These are phyloP conservation scores for Coniophora puteana DNA, from an alignment of 1,284 basidiomycete genomes.

Conservation along the genomic window DNA sequence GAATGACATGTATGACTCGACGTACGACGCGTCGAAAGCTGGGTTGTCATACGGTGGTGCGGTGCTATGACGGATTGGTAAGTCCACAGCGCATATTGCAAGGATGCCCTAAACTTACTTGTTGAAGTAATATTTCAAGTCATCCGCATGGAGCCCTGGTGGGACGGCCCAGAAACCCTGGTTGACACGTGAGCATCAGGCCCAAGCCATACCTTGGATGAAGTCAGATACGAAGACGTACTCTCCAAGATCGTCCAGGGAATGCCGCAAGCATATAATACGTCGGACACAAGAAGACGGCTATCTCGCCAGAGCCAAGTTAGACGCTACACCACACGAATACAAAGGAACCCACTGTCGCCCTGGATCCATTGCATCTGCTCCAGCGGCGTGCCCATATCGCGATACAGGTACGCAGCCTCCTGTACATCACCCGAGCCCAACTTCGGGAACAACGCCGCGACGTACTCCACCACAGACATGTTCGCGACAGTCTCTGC, in stretches of 20 bases:
- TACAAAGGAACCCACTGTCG: not conserved
- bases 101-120: not conserved
- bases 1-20: slow-evolving; percentile 9
- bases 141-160: slow-evolving; percentile 26
- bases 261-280: slow-evolving; percentile 27
- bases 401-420: not conserved
- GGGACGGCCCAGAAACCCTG: slow-evolving; percentile 29
- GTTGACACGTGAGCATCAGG: not conserved
- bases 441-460: not conserved
- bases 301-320: slow-evolving; percentile 12
- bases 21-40: slow-evolving; percentile 9
- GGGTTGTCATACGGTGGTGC: slow-evolving; percentile 7
- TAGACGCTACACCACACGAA: not conserved
- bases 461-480: not conserved
- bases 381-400: not conserved
- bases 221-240: not conserved
- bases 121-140: slow-evolving; percentile 27
- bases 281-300: slow-evolving; percentile 32
- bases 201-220: slow-evolving; percentile 20
- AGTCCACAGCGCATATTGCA: not conserved
- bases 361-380: not conserved
- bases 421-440: not conserved
- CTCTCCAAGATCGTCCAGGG: not conserved
- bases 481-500: slow-evolving; percentile 21
- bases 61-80: not conserved